Evolutionary conservation across 352 stramenopile species (phyloP), one percentile per base, ranked within the genome.

Genomic region (Pythium diclinum): DNA sequence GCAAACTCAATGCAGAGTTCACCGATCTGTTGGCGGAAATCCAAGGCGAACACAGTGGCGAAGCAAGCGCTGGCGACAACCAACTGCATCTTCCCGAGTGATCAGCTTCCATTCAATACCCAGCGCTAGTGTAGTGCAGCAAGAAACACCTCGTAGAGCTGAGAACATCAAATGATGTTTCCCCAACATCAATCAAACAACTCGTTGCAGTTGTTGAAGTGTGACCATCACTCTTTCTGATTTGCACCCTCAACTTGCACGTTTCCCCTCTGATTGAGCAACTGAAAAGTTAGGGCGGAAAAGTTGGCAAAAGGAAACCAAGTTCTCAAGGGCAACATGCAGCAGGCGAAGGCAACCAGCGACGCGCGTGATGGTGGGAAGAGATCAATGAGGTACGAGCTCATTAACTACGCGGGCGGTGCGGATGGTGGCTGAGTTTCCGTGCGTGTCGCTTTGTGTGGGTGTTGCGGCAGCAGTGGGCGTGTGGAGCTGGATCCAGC

Each of bases 261-360:
- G 56, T 70, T 65, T 70, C 63, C 63, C 63, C 63, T 70, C 63
- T 56, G 11, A 70, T 65, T 64, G 16, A 36, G 56, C 63, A 70
- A 70, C 63, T 14, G 2, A 21, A 49, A 46, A 25, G 6, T 60
- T 28, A 16, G 54, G 34, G 63, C 54, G 61, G 44, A 16, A 46
- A 65, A 65, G n/a, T 64, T 48, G 21, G 14, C n/a, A 42, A 60
- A 19, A 17, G 32, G 17, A 59, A 59, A 42, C 23, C 33, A 38
- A 38, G 40, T 19, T 28, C 28, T 17, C n/a, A 23, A 10, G n/a
- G 10, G 30, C 34, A 60, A 28, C 30, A 68, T 68, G 54, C 9
- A 34, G 21, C 40, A 33, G 6, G 30, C 3, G 25, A 17, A 2
- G 33, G 33, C 6, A 58, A 58, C 32, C 17, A 8, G 23, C 23